Evolutionary conservation across 352 stramenopile genomes (phyloP).

Genomic region (Globisporangium splendens): DNA sequence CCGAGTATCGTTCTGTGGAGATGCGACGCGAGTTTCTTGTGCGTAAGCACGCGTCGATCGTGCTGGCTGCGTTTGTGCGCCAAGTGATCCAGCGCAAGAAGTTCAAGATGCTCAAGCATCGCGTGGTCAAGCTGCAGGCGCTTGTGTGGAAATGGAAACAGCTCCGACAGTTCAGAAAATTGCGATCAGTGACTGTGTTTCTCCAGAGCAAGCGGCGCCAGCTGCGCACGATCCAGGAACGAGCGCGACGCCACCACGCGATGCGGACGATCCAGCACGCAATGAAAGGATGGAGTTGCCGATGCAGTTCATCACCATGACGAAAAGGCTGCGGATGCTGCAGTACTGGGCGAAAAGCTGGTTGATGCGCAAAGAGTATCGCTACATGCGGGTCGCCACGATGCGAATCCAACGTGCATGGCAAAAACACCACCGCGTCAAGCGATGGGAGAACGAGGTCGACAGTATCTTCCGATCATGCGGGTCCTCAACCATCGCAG

Average conservation of each 20-base stretch:
- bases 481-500: slow-evolving; percentile 9
- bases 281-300: slow-evolving; percentile 43
- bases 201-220: slow-evolving; percentile 51
- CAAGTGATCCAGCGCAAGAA: slow-evolving; percentile 60
- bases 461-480: slow-evolving; percentile 41
- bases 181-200: slow-evolving; percentile 27
- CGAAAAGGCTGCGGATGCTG: slow-evolving; percentile 22
- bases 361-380: slow-evolving; percentile 44
- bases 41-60: slow-evolving; percentile 50
- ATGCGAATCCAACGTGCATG: slow-evolving; percentile 42
- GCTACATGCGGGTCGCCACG: slow-evolving; percentile 20
- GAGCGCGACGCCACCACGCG: slow-evolving; percentile 22
- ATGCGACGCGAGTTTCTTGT: slow-evolving; percentile 41
- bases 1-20: slow-evolving; percentile 34
- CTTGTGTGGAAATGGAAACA: slow-evolving; percentile 47
- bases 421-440: slow-evolving; percentile 29
- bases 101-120: slow-evolving; percentile 60
- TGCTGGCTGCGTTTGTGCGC: slow-evolving; percentile 63
- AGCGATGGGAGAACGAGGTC: slow-evolving; percentile 41
- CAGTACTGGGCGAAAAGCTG: slow-evolving; percentile 60
- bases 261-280: slow-evolving; percentile 42
- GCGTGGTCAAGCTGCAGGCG: slow-evolving; percentile 65
- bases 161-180: slow-evolving; percentile 20
- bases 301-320: slow-evolving; percentile 39
- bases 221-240: slow-evolving; percentile 19